phyloP scores from a whole-genome alignment of 495 filamentous ascomycete genomes.

The Aspergillus affinis region DNA sequence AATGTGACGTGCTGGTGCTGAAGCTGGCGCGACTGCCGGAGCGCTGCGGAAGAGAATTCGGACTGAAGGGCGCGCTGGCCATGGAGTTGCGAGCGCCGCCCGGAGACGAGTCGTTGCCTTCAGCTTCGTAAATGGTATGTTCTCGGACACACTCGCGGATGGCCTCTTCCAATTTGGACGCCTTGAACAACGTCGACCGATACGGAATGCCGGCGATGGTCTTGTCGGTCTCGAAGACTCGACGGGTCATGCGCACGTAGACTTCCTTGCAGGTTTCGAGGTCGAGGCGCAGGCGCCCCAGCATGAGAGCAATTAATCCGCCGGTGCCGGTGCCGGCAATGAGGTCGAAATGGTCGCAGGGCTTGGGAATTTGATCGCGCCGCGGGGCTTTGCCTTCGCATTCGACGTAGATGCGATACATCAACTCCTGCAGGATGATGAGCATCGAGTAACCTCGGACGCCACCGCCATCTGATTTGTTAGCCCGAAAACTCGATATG shows the following conservation, averaged over 20 bases:
- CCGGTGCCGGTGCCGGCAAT: constrained; percentile 95
- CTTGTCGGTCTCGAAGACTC: constrained; percentile 97
- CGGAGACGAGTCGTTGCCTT: constrained; percentile 65
- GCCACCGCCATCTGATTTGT: constrained; percentile 79
- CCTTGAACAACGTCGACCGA: constrained; percentile 91
- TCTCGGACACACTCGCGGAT: constrained; percentile 87
- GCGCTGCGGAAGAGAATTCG: constrained; percentile 41
- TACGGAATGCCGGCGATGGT: constrained; percentile 94
- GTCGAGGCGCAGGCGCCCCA: constrained; percentile 87
- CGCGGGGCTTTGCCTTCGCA: constrained; percentile 76
- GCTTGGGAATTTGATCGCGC: constrained; percentile 88
- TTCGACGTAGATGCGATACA: constrained; percentile 90
- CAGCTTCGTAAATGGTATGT: constrained; percentile 76
- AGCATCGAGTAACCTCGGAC: constrained; percentile 97
- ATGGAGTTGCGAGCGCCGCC: constrained; percentile 34
- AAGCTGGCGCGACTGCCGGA: constrained; percentile 46
- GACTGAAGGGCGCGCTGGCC: constrained; percentile 38
- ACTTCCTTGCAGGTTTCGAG: constrained; percentile 94
- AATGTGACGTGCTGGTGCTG: constrained; percentile 36
- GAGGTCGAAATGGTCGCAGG: constrained; percentile 97
- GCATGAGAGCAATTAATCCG: constrained; percentile 93
- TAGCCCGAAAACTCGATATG: background rate
- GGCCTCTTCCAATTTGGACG: constrained; percentile 89
- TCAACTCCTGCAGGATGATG: constrained; percentile 91
- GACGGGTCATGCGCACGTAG: constrained; percentile 89